A percentile compares a stretch with the other conserved stretches of the same genome.
Conservation (phyloP, 306 rosid genomes). For the Prunus armeniaca region DNA sequence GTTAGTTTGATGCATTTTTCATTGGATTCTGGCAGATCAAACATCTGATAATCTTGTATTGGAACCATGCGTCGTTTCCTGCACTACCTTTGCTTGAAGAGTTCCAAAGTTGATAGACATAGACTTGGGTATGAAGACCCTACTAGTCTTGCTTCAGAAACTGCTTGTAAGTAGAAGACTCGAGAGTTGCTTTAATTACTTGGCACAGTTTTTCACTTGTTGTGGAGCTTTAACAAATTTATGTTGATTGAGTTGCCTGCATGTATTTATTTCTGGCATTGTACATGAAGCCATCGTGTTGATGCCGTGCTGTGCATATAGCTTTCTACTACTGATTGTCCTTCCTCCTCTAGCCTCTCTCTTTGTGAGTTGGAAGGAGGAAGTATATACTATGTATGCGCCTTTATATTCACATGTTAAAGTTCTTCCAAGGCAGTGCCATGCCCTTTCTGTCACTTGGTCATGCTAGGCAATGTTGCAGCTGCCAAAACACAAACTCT, state of each 20-base stretch:
- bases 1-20: constrained; percentile 4
- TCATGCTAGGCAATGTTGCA: neutral
- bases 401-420: neutral
- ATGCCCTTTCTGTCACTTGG: neutral
- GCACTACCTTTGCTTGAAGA: constrained; percentile 44
- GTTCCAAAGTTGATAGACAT: constrained; percentile 15
- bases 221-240: neutral
- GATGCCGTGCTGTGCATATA: neutral
- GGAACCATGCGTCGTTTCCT: constrained; percentile 20
- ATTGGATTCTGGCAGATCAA: constrained; percentile 30
- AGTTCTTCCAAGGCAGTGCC: neutral
- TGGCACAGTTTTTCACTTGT: neutral
- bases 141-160: constrained; percentile 56
- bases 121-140: constrained; percentile 26
- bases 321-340: neutral
- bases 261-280: neutral
- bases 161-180: constrained; percentile 52
- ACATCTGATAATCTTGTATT: neutral
- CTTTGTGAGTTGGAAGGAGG: neutral
- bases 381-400: neutral
- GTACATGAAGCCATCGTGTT: neutral
- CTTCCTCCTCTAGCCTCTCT: neutral
- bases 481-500: neutral
- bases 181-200: neutral
- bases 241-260: neutral